These are phyloP conservation scores for Boletus rufocinnamomeus DNA, from an alignment of 768 basidiomycete species.

Conservation along the genomic window DNA sequence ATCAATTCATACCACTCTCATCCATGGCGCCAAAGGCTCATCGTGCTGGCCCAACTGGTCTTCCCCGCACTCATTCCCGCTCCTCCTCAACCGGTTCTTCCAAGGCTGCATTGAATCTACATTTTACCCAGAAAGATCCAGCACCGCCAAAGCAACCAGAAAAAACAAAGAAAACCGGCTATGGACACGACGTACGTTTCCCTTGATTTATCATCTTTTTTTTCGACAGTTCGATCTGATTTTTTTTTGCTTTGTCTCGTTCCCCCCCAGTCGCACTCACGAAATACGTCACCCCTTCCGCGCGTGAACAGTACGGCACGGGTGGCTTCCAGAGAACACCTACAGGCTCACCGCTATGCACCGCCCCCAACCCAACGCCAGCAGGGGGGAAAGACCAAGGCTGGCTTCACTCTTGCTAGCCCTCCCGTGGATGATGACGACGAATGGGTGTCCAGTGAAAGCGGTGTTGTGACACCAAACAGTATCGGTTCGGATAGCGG, in stretches of 20 bases:
- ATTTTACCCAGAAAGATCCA: conserved; percentile 68
- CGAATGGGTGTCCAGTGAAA: conserved; percentile 79
- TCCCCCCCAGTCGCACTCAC: conserved; percentile 20
- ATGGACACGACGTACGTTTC: conserved; percentile 47
- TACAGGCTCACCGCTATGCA: conserved; percentile 38
- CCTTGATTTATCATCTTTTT: conserved; percentile 4
- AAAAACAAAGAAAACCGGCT: conserved; percentile 51
- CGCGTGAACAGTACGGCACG: conserved; percentile 33
- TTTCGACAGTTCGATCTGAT: conserved; percentile 17
- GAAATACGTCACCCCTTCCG: conserved; percentile 29
- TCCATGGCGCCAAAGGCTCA: conserved; percentile 55
- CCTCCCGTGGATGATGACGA: conserved; percentile 57
- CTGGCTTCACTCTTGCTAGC: conserved; percentile 61
- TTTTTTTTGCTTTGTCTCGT: not conserved
- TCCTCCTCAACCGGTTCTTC: conserved; percentile 56
- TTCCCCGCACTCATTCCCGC: conserved; percentile 63
- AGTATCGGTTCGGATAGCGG: conserved; percentile 47
- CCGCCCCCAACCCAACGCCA: conserved; percentile 32
- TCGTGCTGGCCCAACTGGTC: conserved; percentile 45
- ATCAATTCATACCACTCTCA: conserved; percentile 27
- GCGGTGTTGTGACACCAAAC: conserved; percentile 69
- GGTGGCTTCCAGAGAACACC: conserved; percentile 32
- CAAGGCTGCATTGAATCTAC: conserved; percentile 59
- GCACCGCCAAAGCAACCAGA: conserved; percentile 46
- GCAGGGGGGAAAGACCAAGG: conserved; percentile 41